These are phyloP conservation scores for Xerocomus spinulosus DNA, from an alignment of 768 basidiomycete species.

Conservation along the genomic window DNA sequence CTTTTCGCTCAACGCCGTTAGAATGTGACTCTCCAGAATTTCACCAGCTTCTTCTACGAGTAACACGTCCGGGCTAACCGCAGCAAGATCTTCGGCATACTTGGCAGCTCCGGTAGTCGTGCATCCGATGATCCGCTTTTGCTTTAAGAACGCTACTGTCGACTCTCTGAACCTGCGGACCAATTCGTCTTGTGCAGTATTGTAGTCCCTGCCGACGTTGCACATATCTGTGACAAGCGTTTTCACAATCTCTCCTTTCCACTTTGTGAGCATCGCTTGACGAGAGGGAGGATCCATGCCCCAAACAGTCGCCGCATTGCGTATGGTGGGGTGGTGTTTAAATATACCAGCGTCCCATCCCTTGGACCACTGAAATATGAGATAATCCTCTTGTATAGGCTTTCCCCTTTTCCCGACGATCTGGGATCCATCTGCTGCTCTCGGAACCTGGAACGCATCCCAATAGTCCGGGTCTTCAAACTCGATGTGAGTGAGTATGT, in stretches of 20 bases:
- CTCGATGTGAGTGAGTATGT: slow-evolving; percentile 46
- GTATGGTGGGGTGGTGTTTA: slow-evolving; percentile 22
- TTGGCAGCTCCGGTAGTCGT: slow-evolving; percentile 71
- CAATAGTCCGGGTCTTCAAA: slow-evolving; percentile 45
- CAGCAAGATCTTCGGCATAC: slow-evolving; percentile 45
- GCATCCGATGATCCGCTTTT: slow-evolving; percentile 60
- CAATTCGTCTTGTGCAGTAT: slow-evolving; percentile 35
- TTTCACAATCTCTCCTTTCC: slow-evolving; percentile 35
- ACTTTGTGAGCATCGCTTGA: slow-evolving; percentile 23
- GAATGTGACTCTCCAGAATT: slow-evolving; percentile 62
- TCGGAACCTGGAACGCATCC: slow-evolving; percentile 45
- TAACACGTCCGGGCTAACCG: slow-evolving; percentile 46
- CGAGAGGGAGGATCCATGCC: slow-evolving; percentile 32
- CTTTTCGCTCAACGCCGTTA: slow-evolving; percentile 50
- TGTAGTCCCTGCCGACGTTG: slow-evolving; percentile 36
- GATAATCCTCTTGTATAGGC: slow-evolving; percentile 34
- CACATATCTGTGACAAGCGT: slow-evolving; percentile 35
- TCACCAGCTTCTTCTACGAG: slow-evolving; percentile 74
- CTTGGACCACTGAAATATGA: slow-evolving; percentile 44
- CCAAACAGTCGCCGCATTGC: slow-evolving; percentile 33
- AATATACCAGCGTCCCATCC: slow-evolving; percentile 46
- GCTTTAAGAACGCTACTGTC: slow-evolving; percentile 34
- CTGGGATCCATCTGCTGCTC: slow-evolving; percentile 39
- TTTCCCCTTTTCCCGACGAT: slow-evolving; percentile 39
- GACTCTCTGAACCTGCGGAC: slow-evolving; percentile 34